Evolutionary conservation across 1,139 yeast genomes (phyloP).

Genomic region (Geotrichum candidum): DNA sequence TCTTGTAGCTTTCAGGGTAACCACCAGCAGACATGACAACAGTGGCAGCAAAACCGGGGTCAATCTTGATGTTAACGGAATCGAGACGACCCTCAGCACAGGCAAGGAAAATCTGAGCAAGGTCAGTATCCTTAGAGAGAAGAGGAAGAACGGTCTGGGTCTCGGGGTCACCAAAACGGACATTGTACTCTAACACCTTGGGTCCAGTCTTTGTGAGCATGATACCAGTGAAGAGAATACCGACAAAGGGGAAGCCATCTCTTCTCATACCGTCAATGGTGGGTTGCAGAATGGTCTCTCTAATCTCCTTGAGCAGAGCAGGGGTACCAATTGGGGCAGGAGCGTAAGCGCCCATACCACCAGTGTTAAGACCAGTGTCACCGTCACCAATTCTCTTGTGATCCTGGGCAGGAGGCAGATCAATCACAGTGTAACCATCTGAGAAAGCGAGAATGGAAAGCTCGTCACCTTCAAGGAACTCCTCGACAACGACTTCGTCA

Average conservation of each 20-base stretch:
- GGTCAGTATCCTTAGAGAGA: constrained; percentile 73
- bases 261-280: constrained; percentile 94
- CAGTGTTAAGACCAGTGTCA: constrained; percentile 92
- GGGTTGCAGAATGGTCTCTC: constrained; percentile 72
- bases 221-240: constrained; percentile 93
- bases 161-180: constrained; percentile 98
- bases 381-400: constrained; percentile 94
- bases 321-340: constrained; percentile 92
- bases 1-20: constrained; percentile 79
- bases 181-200: constrained; percentile 92
- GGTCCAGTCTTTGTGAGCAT: constrained; percentile 84
- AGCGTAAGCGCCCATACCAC: constrained; percentile 99
- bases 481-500: constrained; percentile 94
- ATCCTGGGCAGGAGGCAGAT: constrained; percentile 96
- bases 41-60: constrained; percentile 70
- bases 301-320: constrained; percentile 59
- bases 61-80: constrained; percentile 61
- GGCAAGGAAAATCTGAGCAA: constrained; percentile 87
- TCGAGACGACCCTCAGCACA: constrained; percentile 94
- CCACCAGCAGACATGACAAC: constrained; percentile 98
- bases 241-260: constrained; percentile 94
- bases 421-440: constrained; percentile 88
- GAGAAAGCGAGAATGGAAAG: constrained; percentile 85
- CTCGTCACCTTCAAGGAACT: constrained; percentile 94
- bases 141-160: constrained; percentile 94